A percentile compares a stretch with the other conserved stretches of the same genome.
Evolutionary conservation across 176 grass and related monocot genomes (phyloP).

Genomic region (Triticum urartu): DNA sequence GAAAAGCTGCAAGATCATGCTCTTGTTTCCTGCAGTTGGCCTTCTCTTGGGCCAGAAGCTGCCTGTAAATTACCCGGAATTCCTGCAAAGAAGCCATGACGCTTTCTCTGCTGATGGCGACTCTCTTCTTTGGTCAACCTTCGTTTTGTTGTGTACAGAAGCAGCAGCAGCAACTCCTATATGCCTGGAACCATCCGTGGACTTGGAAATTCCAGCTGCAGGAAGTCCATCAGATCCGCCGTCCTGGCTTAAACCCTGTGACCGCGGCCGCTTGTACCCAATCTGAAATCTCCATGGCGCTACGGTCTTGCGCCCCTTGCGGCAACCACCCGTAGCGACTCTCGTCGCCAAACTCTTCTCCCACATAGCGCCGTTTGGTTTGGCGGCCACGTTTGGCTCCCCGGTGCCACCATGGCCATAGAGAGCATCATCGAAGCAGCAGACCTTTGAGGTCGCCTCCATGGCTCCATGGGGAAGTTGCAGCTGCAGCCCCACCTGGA

Average conservation of each 20-base stretch:
- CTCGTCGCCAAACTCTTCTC: neutral
- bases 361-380: neutral
- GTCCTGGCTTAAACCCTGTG: neutral
- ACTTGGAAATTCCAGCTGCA: neutral
- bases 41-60: slow-evolving; percentile 46
- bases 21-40: slow-evolving; percentile 21
- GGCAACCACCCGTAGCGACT: neutral
- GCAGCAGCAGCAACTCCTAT: neutral
- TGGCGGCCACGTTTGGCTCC: neutral
- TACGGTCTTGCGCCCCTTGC: slow-evolving; percentile 47
- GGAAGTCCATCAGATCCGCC: neutral
- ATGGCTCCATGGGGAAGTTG: no score
- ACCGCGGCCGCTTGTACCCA: slow-evolving; percentile 27
- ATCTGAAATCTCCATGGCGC: slow-evolving; percentile 59
- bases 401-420: neutral
- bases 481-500: neutral
- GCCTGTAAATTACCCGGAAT: slow-evolving; percentile 55
- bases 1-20: slow-evolving; percentile 54
- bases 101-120: slow-evolving; percentile 30
- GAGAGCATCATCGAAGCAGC: neutral
- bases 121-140: slow-evolving; percentile 5
- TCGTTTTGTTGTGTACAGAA: slow-evolving; percentile 8
- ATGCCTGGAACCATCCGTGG: neutral
- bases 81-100: slow-evolving; percentile 38
- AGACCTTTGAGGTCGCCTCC: neutral